Percentiles rank a stretch among this genome's conserved stretches.
Evolutionary conservation across 1,139 yeast species (phyloP).

Genomic region (Pichia inconspicua): DNA sequence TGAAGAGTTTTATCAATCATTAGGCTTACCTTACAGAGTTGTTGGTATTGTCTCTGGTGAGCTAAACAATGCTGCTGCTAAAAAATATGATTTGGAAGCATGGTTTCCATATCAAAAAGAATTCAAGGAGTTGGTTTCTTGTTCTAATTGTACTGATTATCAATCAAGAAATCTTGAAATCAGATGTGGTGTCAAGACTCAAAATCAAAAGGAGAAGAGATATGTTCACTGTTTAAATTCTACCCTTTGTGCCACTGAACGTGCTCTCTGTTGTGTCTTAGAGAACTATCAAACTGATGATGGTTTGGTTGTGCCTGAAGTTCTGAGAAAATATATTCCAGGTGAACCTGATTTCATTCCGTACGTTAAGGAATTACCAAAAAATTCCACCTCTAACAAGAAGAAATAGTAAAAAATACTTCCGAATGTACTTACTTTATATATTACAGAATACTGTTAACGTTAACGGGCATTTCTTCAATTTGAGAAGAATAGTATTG

Average conservation of each 20-base stretch:
- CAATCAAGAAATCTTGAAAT: slow-evolving; percentile 97
- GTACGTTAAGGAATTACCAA: slow-evolving; percentile 82
- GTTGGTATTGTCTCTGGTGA: slow-evolving; percentile 98
- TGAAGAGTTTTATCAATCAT: slow-evolving; percentile 88
- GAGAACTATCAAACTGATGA: slow-evolving; percentile 98
- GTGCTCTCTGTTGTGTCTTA: slow-evolving; percentile 93
- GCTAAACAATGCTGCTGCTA: slow-evolving; percentile 97
- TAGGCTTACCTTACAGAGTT: slow-evolving; percentile 91
- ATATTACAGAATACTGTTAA: slow-evolving; percentile 38
- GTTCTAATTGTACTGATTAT: slow-evolving; percentile 98
- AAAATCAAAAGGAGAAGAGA: slow-evolving; percentile 92
- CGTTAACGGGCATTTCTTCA: slow-evolving; percentile 80
- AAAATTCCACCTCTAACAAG: slow-evolving; percentile 83
- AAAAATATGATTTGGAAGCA: slow-evolving; percentile 97
- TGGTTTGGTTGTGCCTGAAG: slow-evolving; percentile 90
- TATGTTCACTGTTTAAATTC: slow-evolving; percentile 98
- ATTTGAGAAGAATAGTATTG: slow-evolving; percentile 69
- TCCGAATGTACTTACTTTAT: background rate
- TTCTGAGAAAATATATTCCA: slow-evolving; percentile 90
- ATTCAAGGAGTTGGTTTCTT: slow-evolving; percentile 95
- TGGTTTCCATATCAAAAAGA: slow-evolving; percentile 99
- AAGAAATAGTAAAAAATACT: slow-evolving; percentile 30
- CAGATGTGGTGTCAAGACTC: slow-evolving; percentile 96
- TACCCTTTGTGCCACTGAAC: slow-evolving; percentile 94
- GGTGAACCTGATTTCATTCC: slow-evolving; percentile 98